A percentile compares a stretch with the other conserved stretches of the same genome.
Conservation (phyloP, 2,329 filamentous ascomycete species). For the Claviceps arundinis region DNA sequence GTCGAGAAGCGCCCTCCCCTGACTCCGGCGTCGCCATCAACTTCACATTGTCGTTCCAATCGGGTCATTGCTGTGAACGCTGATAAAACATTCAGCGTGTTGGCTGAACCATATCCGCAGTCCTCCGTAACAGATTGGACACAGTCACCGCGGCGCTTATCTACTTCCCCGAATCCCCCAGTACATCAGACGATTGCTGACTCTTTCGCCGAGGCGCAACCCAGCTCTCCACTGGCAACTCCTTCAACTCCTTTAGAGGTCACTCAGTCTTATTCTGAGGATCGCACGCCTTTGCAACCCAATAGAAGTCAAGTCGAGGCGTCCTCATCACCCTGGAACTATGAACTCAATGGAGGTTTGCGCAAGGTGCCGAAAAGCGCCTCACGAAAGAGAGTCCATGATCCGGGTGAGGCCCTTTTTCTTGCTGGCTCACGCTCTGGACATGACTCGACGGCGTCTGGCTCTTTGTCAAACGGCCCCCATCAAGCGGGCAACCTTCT, state of each 20-base stretch:
- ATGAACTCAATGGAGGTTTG: conserved; percentile 40
- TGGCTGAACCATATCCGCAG: conserved; percentile 20
- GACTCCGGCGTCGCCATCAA: conserved; percentile 12
- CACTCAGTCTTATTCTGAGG: conserved; percentile 4
- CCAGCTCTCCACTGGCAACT: conserved; percentile 36
- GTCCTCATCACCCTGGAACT: conserved; percentile 34
- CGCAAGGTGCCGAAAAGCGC: conserved; percentile 31
- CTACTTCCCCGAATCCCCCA: conserved; percentile 33
- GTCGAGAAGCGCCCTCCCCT: background rate
- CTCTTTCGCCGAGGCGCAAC: conserved; percentile 29
- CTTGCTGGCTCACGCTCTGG: background rate
- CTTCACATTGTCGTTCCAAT: conserved; percentile 15
- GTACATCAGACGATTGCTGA: conserved; percentile 16
- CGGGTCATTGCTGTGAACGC: conserved; percentile 37
- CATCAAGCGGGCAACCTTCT: conserved; percentile 4
- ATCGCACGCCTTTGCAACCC: conserved; percentile 8
- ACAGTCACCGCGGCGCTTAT: conserved; percentile 29
- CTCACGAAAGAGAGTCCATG: background rate
- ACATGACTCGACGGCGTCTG: background rate
- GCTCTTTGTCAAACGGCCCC: background rate
- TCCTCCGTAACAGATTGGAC: conserved; percentile 19
- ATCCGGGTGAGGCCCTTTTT: background rate
- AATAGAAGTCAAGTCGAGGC: conserved; percentile 8
- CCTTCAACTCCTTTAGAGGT: conserved; percentile 31
- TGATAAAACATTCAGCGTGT: conserved; percentile 45